Evolutionary conservation across 148 eudicot species (phyloP).

Genomic region (Vaccinium corymbosum): DNA sequence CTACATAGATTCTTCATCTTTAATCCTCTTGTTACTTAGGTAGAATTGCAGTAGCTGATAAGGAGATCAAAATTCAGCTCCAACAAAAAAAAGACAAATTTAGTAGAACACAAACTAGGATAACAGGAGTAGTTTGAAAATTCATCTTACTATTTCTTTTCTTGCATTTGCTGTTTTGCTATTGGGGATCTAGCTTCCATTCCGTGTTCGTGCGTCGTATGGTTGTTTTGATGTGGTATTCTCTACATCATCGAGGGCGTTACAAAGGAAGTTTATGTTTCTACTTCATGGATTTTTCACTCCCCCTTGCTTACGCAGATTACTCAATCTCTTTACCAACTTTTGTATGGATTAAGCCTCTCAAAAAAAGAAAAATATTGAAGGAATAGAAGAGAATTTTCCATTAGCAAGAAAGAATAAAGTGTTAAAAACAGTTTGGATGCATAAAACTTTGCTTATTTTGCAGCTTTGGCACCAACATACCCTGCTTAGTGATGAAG

Average conservation of each 20-base stretch:
- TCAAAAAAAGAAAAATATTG: background rate
- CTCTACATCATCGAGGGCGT: background rate
- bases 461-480: background rate
- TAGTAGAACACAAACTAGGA: too few species aligned
- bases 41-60: background rate
- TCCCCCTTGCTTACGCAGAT: background rate
- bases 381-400: conserved; percentile 1
- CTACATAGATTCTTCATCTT: background rate
- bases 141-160: background rate
- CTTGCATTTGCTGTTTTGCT: background rate
- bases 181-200: background rate
- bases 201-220: background rate
- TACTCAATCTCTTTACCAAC: background rate
- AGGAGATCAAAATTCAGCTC: background rate
- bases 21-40: background rate
- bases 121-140: too few species aligned
- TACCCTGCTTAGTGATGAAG: background rate
- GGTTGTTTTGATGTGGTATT: background rate
- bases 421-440: conserved; percentile 6
- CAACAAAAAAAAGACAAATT: too few species aligned
- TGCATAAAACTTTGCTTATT: background rate
- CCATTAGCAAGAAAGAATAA: conserved; percentile 26
- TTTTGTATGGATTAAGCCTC: conserved; percentile 15
- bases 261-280: too few species aligned
- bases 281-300: background rate